Evolutionary conservation across 2,329 filamentous ascomycete species (phyloP).

Genomic region (Onygena corvina): DNA sequence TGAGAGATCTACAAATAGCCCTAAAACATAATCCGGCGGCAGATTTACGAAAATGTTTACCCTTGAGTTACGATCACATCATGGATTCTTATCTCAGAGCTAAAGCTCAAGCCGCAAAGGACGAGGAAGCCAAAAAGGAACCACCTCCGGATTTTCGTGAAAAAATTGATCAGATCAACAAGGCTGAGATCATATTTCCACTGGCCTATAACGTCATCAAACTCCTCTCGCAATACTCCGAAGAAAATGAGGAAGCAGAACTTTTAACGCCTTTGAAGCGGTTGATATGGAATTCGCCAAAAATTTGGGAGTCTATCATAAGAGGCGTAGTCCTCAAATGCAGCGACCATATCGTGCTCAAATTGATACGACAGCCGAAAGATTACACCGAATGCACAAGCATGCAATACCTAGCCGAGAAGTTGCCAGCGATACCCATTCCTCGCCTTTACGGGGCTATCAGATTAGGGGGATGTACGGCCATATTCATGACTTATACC

Average conservation of each 20-base stretch:
- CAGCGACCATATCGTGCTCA: constrained; percentile 17
- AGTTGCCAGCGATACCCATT: constrained; percentile 20
- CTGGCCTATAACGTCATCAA: constrained; percentile 17
- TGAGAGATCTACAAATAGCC: too few relatives aligned
- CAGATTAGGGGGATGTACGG: constrained; percentile 17
- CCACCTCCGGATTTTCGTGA: constrained; percentile 18
- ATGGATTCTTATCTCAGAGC: too few relatives aligned
- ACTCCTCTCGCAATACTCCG: constrained; percentile 14
- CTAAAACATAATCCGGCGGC: too few relatives aligned
- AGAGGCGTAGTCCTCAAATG: constrained; percentile 21
- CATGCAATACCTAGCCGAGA: constrained; percentile 20
- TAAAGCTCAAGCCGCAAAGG: too few relatives aligned
- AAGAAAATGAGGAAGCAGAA: constrained; percentile 10
- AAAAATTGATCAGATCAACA: constrained; percentile 17
- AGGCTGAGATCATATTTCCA: constrained; percentile 18
- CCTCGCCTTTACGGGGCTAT: constrained; percentile 23
- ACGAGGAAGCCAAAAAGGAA: too few relatives aligned
- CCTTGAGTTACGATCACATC: too few relatives aligned
- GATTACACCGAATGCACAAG: constrained; percentile 21
- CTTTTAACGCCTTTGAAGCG: constrained; percentile 16
- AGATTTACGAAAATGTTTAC: too few relatives aligned
- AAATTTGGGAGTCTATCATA: constrained; percentile 18
- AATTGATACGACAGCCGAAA: constrained; percentile 14
- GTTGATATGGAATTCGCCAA: constrained; percentile 19
- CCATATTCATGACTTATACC: constrained; percentile 24